Base-by-base conservation (phyloP, 2,329 filamentous ascomycete species). In the Macrophomina phaseolina region DNA sequence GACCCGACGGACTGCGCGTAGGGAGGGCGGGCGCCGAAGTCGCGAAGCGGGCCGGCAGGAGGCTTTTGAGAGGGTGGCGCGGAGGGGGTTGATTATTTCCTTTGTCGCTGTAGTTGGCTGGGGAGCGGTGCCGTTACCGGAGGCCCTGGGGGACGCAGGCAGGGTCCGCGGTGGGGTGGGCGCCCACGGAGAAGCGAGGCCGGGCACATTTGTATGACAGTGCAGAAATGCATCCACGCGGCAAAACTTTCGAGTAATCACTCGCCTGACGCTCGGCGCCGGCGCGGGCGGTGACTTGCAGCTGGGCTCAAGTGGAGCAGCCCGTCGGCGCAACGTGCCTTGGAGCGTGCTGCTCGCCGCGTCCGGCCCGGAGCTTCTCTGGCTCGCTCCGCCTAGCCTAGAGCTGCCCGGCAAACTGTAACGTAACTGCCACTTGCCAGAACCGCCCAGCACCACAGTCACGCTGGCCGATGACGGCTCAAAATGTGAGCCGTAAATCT, bases 1-100 rank as follows among this genome's bases (percentile, higher is more conserved):
- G 82, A 84, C 73, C 82, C 82, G 69, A 84, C 82, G 28, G 76
- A 81, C 73, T 75, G 72, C 58, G 72, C 73, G 64, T 79, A 71
- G 70, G 45, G 9, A 42, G 34, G n/a, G 48, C 12, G 64, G 32
- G 45, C 46, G 49, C 61, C 46, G 61, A 64, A 49, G 45, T 62
- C 58, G 61, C 61, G 61, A 30, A 51, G 63, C 30, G 48, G 30
- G 40, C 11, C 2, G 5, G 40, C 28, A 16, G 51, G 49, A 18
- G 40, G 30, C 36, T 51, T 45, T 7, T 28, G 40, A 48, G 45
- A 28, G 42, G 6, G 42, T 9, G 34, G 18, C 30, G 61, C 40
- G 48, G 48, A 42, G 11, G 48, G 2, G 36, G 61, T 5, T 40
- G 38, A 64, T 45, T 53, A 30, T 49, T 62, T 36, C 45, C 45